These are phyloP conservation scores for Alnus rubra DNA, from an alignment of 306 rosid species.

Conservation along the genomic window DNA sequence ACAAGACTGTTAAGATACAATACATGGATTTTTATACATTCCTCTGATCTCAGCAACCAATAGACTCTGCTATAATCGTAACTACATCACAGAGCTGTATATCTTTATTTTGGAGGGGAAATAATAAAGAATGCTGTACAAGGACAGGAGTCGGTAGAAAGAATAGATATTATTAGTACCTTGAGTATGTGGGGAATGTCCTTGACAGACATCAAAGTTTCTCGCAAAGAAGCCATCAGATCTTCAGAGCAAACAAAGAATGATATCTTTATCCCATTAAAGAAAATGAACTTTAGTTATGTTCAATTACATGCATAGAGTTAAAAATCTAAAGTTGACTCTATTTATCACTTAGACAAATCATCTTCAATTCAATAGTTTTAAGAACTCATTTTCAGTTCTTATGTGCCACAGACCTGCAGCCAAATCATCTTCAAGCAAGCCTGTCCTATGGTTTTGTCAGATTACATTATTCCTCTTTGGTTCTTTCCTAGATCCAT, in stretches of 20 bases:
- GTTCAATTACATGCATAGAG: neutral
- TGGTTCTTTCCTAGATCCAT: neutral
- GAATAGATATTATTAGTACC: constrained; percentile 42
- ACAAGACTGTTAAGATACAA: constrained; percentile 3
- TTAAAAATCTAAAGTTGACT: neutral
- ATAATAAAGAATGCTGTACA: constrained; percentile 20
- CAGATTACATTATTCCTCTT: constrained; percentile 14
- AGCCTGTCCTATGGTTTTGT: neutral
- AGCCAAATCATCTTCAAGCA: constrained; percentile 12
- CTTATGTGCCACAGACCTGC: neutral
- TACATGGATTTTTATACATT: constrained; percentile 12
- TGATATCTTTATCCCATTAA: constrained; percentile 70
- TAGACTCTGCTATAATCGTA: constrained; percentile 13
- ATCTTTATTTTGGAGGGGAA: constrained; percentile 10
- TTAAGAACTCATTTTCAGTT: neutral
- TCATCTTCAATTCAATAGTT: neutral
- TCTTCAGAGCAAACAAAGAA: constrained; percentile 85
- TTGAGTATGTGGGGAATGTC: constrained; percentile 83
- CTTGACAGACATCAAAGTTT: constrained; percentile 84
- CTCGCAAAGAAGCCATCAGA: constrained; percentile 66
- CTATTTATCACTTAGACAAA: neutral
- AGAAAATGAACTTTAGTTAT: constrained; percentile 36
- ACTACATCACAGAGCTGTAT: constrained; percentile 26
- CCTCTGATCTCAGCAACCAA: constrained; percentile 15
- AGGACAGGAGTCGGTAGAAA: constrained; percentile 7